Evolutionary conservation across 2,329 filamentous ascomycete species (phyloP).

Genomic region (Fusarium coicis): DNA sequence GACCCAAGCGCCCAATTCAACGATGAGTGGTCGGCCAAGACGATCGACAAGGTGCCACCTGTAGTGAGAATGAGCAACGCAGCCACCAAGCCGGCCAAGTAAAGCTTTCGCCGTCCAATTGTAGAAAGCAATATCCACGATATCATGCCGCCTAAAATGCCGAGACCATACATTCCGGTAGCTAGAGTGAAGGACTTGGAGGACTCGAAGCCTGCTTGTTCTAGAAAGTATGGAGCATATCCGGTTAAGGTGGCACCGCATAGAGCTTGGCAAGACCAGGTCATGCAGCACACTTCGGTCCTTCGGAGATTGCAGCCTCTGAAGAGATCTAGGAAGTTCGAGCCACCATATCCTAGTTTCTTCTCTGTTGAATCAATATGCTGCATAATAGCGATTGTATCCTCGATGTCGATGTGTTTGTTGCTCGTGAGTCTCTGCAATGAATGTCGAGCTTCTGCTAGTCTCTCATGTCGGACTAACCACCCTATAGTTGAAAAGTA

Average conservation of each 20-base stretch:
- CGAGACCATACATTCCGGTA: constrained; percentile 51
- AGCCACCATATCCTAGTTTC: constrained; percentile 48
- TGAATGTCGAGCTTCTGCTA: constrained; percentile 45
- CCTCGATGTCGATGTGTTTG: constrained; percentile 50
- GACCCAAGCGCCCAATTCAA: constrained; percentile 49
- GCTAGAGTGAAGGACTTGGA: constrained; percentile 51
- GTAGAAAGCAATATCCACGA: constrained; percentile 52
- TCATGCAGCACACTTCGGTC: constrained; percentile 39
- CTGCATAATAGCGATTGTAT: constrained; percentile 54
- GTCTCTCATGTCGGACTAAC: constrained; percentile 48
- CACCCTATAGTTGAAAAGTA: constrained; percentile 35
- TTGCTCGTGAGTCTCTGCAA: constrained; percentile 42
- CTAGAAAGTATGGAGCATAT: constrained; percentile 52
- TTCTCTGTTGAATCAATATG: constrained; percentile 55
- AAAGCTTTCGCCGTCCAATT: constrained; percentile 52
- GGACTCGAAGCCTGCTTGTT: constrained; percentile 52
- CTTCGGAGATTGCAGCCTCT: constrained; percentile 33
- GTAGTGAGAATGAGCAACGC: constrained; percentile 47
- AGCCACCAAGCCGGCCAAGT: constrained; percentile 48
- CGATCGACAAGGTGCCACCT: constrained; percentile 51
- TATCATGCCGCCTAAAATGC: constrained; percentile 51
- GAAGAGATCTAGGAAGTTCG: constrained; percentile 12
- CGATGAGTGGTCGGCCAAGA: constrained; percentile 38
- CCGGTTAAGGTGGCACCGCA: constrained; percentile 18
- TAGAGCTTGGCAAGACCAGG: constrained; percentile 35